Percentiles rank a stretch among this genome's conserved stretches.
Conservation (phyloP, 306 rosid species). For the Psophocarpus tetragonolobus region DNA sequence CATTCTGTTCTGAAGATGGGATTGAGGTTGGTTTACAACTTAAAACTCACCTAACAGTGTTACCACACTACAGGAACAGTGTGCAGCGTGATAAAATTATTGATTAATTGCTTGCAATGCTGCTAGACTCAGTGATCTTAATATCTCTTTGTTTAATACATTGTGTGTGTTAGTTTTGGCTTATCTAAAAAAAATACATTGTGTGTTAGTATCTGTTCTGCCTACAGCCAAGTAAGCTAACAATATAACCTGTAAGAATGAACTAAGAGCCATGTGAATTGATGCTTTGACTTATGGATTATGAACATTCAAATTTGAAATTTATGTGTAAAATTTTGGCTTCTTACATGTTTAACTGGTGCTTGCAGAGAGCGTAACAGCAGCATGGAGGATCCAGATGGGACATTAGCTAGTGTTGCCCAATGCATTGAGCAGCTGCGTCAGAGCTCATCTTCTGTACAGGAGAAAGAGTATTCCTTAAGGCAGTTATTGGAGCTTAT, state of each 20-base stretch:
- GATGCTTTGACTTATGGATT: constrained; percentile 25
- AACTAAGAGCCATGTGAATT: constrained; percentile 24
- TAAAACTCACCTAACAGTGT: constrained; percentile 6
- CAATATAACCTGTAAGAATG: not conserved
- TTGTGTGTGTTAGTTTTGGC: too few relatives aligned
- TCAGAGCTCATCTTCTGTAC: constrained; percentile 73
- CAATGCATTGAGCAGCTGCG: constrained; percentile 99
- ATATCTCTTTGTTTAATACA: constrained; percentile 1
- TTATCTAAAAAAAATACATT: too few relatives aligned
- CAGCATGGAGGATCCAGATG: constrained; percentile 99
- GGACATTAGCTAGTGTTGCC: constrained; percentile 98
- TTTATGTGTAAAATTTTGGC: not conserved
- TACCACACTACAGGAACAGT: not conserved
- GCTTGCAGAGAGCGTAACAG: constrained; percentile 82
- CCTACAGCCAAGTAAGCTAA: constrained; percentile 14
- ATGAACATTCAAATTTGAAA: not conserved
- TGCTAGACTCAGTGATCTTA: constrained; percentile 1
- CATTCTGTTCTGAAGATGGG: constrained; percentile 83
- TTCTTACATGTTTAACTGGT: constrained; percentile 38
- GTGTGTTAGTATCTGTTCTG: constrained; percentile 24
- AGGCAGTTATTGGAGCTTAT: constrained; percentile 84
- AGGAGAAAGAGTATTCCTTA: constrained; percentile 90
- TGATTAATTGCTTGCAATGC: constrained; percentile 36
- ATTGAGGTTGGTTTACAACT: constrained; percentile 64
- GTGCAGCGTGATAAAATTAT: not conserved